Conservation (phyloP, 768 basidiomycete genomes). For the Tricholoma furcatifolium region DNA sequence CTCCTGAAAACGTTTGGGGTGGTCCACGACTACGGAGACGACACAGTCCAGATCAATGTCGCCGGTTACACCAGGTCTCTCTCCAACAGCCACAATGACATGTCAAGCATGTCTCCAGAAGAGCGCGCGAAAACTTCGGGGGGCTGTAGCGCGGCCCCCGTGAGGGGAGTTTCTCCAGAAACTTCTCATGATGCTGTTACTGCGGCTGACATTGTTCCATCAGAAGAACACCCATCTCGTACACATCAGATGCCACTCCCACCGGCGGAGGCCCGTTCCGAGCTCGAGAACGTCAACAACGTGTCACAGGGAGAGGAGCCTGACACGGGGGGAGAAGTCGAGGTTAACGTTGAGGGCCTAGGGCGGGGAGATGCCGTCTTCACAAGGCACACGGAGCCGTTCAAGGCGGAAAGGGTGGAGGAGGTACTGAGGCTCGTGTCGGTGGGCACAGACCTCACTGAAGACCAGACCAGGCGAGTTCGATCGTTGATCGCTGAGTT, state of each 20-base stretch:
- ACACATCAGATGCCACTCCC: too few relatives aligned
- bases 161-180: too few relatives aligned
- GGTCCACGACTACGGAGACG: slow-evolving; percentile 23
- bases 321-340: too few relatives aligned
- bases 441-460: slow-evolving; percentile 29
- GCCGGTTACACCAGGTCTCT: too few relatives aligned
- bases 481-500: slow-evolving; percentile 22
- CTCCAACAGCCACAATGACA: not conserved
- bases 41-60: slow-evolving; percentile 12
- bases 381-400: slow-evolving; percentile 23
- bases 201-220: too few relatives aligned
- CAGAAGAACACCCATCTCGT: too few relatives aligned
- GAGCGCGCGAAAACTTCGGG: not conserved
- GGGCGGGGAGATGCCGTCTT: too few relatives aligned
- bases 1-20: slow-evolving; percentile 19
- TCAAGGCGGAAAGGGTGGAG: slow-evolving; percentile 18
- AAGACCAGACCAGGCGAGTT: slow-evolving; percentile 23
- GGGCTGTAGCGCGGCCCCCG: not conserved
- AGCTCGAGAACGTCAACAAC: too few relatives aligned
- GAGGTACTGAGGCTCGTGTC: slow-evolving; percentile 20
- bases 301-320: too few relatives aligned
- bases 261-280: too few relatives aligned
- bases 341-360: too few relatives aligned
- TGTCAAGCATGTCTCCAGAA: not conserved
- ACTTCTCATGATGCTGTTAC: too few relatives aligned